phyloP scores from a whole-genome alignment of 208 protist genomes.

The Acanthamoeba healyi region DNA sequence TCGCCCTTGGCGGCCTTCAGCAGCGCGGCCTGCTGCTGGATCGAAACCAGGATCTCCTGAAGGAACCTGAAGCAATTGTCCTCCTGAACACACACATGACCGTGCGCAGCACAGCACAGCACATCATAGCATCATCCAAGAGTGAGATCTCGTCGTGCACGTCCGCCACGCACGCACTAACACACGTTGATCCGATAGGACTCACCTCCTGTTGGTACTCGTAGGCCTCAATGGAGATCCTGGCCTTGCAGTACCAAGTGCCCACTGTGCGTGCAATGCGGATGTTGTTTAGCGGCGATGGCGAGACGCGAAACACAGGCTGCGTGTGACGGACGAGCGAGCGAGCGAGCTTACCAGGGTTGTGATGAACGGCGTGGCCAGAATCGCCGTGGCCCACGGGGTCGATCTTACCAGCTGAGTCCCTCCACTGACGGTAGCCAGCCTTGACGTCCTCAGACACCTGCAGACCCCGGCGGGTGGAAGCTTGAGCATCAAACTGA shows the following conservation, averaged over 20 bases:
- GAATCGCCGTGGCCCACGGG: slow-evolving; percentile 38
- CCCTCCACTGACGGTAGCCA: slow-evolving; percentile 22
- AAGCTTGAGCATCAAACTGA: too few relatives aligned
- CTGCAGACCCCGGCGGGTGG: too few relatives aligned
- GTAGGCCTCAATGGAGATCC: slow-evolving; percentile 3
- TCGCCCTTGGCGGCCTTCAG: not conserved
- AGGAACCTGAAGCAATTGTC: slow-evolving; percentile 43
- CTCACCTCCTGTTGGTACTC: slow-evolving; percentile 16
- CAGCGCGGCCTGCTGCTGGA: slow-evolving; percentile 7
- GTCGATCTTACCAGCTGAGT: not conserved
- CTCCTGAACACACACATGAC: not conserved
- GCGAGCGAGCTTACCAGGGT: not conserved
- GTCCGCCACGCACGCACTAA: not conserved
- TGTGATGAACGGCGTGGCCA: not conserved
- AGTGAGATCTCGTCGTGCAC: not conserved
- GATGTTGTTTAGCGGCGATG: not conserved
- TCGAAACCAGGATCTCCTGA: not conserved
- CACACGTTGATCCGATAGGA: not conserved
- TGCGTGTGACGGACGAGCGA: too few relatives aligned
- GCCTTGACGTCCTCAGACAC: not conserved
- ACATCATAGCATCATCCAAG: not conserved
- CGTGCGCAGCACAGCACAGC: too few relatives aligned
- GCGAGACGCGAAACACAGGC: not conserved
- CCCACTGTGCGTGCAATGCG: not conserved
- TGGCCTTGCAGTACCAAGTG: slow-evolving; percentile 66